A percentile compares a stretch with the other conserved stretches of the same genome.
Conservation (phyloP, 2,329 filamentous ascomycete species). For the Fusarium buxicola region DNA sequence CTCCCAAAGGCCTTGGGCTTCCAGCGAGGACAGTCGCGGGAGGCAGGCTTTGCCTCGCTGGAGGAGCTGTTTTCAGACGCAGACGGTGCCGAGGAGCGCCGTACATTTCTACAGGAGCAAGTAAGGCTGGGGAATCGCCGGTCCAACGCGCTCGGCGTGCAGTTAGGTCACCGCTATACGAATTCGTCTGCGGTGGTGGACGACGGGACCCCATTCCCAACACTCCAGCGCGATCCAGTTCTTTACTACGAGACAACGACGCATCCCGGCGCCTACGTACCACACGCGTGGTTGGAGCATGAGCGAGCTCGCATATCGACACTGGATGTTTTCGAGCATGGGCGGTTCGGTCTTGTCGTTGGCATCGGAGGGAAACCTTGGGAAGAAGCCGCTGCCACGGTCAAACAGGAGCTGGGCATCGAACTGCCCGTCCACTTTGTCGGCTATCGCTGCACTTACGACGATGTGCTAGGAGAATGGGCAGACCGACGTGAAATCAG, state of each 20-base stretch:
- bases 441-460: slow-evolving; percentile 68
- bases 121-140: slow-evolving; percentile 18
- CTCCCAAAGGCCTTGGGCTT: slow-evolving; percentile 61
- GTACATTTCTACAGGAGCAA: slow-evolving; percentile 2
- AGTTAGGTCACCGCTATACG: slow-evolving; percentile 22
- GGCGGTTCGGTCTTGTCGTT: slow-evolving; percentile 62
- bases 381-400: slow-evolving; percentile 60
- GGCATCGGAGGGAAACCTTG: slow-evolving; percentile 68
- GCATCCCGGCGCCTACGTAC: slow-evolving; percentile 68
- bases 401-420: slow-evolving; percentile 56
- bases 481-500: slow-evolving; percentile 62
- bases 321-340: slow-evolving; percentile 69
- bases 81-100: slow-evolving; percentile 23
- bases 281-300: slow-evolving; percentile 71
- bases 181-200: slow-evolving; percentile 47
- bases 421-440: slow-evolving; percentile 63
- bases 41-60: slow-evolving; percentile 20
- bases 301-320: slow-evolving; percentile 61
- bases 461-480: slow-evolving; percentile 73
- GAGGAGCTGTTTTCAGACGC: slow-evolving; percentile 26
- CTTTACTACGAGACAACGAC: slow-evolving; percentile 61
- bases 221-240: slow-evolving; percentile 52
- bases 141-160: slow-evolving; percentile 24
- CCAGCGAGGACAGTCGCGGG: slow-evolving; percentile 30
- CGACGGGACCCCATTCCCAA: slow-evolving; percentile 45